These are phyloP conservation scores for Craterostigma plantagineum DNA, from an alignment of 257 asterid genomes.

Conservation along the genomic window DNA sequence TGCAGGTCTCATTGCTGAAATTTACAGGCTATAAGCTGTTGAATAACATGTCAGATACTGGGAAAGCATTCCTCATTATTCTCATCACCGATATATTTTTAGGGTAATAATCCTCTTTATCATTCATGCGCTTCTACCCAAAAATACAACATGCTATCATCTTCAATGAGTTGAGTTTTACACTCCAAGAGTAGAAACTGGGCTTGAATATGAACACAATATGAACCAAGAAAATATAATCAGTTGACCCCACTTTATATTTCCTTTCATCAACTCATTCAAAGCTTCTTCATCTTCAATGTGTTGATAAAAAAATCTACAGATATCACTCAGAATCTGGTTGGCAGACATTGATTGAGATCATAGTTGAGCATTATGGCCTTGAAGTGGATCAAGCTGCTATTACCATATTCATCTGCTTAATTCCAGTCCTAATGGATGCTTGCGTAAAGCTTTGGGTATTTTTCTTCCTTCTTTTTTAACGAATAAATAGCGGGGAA, in stretches of 20 bases:
- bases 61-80: constrained; percentile 80
- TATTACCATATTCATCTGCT: constrained; percentile 54
- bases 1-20: constrained; percentile 90
- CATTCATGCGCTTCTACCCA: constrained; percentile 3
- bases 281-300: not conserved
- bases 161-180: too few species aligned
- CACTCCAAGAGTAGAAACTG: too few species aligned
- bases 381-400: constrained; percentile 56
- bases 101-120: constrained; percentile 48
- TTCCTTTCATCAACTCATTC: too few species aligned
- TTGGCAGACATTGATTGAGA: constrained; percentile 75
- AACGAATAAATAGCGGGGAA: too few species aligned
- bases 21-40: constrained; percentile 82
- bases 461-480: constrained; percentile 15
- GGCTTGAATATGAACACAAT: too few species aligned
- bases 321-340: constrained; percentile 95
- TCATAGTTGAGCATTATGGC: constrained; percentile 70
- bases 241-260: too few species aligned
- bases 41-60: constrained; percentile 70
- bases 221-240: too few species aligned
- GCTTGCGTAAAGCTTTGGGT: constrained; percentile 96
- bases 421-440: constrained; percentile 64
- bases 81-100: constrained; percentile 78
- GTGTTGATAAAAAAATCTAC: constrained; percentile 15
- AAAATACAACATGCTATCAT: not conserved